Evolutionary conservation across 2,329 filamentous ascomycete species (phyloP).

Genomic region (Microdochium trichocladiopsis): DNA sequence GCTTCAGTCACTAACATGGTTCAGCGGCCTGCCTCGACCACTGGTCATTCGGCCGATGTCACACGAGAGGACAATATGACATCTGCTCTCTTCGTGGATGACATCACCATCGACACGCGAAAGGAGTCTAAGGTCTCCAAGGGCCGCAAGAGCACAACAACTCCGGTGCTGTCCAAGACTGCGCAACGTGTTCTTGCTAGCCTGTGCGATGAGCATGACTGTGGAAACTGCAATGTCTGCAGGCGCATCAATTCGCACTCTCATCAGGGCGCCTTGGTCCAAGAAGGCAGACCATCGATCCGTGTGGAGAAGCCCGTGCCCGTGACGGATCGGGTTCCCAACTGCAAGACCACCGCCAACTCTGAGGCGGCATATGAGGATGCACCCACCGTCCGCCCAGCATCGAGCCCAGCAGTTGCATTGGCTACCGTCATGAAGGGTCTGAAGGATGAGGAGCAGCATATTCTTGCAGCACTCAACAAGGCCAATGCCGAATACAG

Average conservation of each 20-base stretch:
- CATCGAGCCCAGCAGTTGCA: constrained; percentile 63
- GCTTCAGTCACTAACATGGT: constrained; percentile 12
- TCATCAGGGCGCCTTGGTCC: constrained; percentile 22
- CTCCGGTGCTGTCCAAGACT: constrained; percentile 41
- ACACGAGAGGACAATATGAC: constrained; percentile 46
- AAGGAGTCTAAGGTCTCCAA: constrained; percentile 18
- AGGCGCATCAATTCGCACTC: constrained; percentile 39
- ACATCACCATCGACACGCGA: constrained; percentile 45
- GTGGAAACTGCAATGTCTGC: constrained; percentile 51
- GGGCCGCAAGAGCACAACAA: constrained; percentile 12
- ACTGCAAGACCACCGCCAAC: constrained; percentile 18
- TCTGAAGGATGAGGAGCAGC: constrained; percentile 70
- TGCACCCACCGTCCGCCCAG: constrained; percentile 54
- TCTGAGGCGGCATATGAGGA: constrained; percentile 33
- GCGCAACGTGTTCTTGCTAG: constrained; percentile 45
- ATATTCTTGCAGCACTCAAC: constrained; percentile 65
- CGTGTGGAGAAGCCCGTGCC: constrained; percentile 58
- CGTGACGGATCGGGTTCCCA: constrained; percentile 53
- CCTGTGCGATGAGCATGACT: constrained; percentile 44
- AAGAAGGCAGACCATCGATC: constrained; percentile 45
- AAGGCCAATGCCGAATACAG: constrained; percentile 57
- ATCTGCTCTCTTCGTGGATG: constrained; percentile 50
- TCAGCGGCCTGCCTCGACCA: constrained; percentile 4
- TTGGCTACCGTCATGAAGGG: constrained; percentile 79
- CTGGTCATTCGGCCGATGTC: constrained; percentile 14